Evolutionary conservation across 75 land plant species (phyloP).

Genomic region (Sequoia sempervirens): DNA sequence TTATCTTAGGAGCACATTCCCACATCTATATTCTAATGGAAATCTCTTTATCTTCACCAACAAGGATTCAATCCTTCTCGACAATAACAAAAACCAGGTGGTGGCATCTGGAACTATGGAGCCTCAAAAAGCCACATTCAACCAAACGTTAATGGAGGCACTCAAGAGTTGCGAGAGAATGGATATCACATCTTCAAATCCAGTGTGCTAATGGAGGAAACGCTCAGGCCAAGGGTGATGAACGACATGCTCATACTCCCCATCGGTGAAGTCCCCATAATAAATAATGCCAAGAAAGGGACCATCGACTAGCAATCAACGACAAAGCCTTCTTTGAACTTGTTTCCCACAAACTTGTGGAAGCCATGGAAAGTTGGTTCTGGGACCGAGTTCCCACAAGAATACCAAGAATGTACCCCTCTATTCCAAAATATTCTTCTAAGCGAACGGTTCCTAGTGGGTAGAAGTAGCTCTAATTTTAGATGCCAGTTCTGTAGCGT

Average conservation of each 20-base stretch:
- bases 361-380: slow-evolving; percentile 1
- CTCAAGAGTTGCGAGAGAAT: slow-evolving; percentile 42
- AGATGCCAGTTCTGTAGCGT: slow-evolving; percentile 12
- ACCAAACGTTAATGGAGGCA: not conserved
- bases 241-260: slow-evolving; percentile 49
- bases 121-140: slow-evolving; percentile 7
- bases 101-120: slow-evolving; percentile 5
- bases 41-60: slow-evolving; percentile 53
- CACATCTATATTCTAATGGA: slow-evolving; percentile 31
- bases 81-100: slow-evolving; percentile 26
- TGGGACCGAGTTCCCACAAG: no score
- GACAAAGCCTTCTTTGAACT: slow-evolving; percentile 14
- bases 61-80: slow-evolving; percentile 35
- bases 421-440: slow-evolving; percentile 34
- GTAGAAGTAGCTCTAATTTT: slow-evolving; percentile 31
- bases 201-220: slow-evolving; percentile 40
- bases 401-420: slow-evolving; percentile 41
- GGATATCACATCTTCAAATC: slow-evolving; percentile 24
- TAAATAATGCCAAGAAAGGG: slow-evolving; percentile 45
- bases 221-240: slow-evolving; percentile 43
- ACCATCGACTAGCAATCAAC: slow-evolving; percentile 25
- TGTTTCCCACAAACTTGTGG: slow-evolving; percentile 20
- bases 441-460: slow-evolving; percentile 36
- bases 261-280: slow-evolving; percentile 38
- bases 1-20: slow-evolving; percentile 16